Percentiles rank a stretch among this genome's conserved stretches.
Evolutionary conservation across 768 basidiomycete species (phyloP).

Genomic region (Leccinum boreale): DNA sequence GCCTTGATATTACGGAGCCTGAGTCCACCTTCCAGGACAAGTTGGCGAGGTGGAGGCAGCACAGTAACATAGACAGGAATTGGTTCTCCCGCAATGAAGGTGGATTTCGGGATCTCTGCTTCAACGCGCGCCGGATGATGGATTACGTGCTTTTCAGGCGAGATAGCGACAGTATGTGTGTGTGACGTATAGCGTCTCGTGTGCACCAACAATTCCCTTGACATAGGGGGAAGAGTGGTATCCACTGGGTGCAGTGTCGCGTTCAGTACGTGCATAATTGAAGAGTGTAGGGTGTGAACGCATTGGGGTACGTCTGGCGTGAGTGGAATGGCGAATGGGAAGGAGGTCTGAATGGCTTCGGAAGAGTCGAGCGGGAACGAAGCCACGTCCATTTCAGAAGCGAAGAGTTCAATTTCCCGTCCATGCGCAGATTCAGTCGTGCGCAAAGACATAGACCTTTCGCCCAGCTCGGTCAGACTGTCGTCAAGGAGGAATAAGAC

Average conservation of each 20-base stretch:
- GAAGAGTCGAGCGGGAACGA: slow-evolving; percentile 37
- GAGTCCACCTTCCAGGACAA: slow-evolving; percentile 67
- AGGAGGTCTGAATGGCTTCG: slow-evolving; percentile 51
- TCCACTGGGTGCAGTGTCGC: slow-evolving; percentile 60
- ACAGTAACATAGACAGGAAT: slow-evolving; percentile 80
- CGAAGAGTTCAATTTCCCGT: slow-evolving; percentile 63
- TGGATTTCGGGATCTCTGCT: slow-evolving; percentile 68
- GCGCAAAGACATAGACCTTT: slow-evolving; percentile 62
- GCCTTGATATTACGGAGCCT: slow-evolving; percentile 76
- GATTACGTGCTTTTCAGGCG: slow-evolving; percentile 56
- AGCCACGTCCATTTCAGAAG: slow-evolving; percentile 54
- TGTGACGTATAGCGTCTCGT: slow-evolving; percentile 74
- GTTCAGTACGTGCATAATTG: slow-evolving; percentile 65
- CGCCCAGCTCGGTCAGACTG: slow-evolving; percentile 10
- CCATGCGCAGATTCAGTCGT: slow-evolving; percentile 63
- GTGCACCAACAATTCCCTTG: slow-evolving; percentile 63
- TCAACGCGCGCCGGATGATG: slow-evolving; percentile 65
- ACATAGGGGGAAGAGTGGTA: slow-evolving; percentile 35
- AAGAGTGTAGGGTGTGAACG: slow-evolving; percentile 71
- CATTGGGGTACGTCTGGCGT: slow-evolving; percentile 80
- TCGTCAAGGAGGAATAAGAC: slow-evolving; percentile 10
- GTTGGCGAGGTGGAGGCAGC: slow-evolving; percentile 66
- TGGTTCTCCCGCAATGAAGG: slow-evolving; percentile 67
- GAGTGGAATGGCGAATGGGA: slow-evolving; percentile 82
- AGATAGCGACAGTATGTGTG: slow-evolving; percentile 48